Conservation (phyloP, 1,284 basidiomycete species). For the Naganishia sp. region DNA sequence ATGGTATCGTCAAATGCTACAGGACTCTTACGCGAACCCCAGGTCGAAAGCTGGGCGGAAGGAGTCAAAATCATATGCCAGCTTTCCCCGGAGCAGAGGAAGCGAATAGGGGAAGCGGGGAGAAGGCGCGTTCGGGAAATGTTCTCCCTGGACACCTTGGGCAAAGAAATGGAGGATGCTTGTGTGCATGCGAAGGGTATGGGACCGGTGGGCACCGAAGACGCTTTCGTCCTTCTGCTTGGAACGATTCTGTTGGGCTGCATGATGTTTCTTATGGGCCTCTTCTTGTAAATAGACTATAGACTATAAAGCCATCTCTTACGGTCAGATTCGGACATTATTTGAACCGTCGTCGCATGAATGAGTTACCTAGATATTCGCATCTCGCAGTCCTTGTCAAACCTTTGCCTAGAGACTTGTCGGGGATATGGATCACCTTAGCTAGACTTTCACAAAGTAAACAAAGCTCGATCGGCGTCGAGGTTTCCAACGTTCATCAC, state of each 20-base stretch:
- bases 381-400: too few species aligned
- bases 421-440: too few species aligned
- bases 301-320: neutral
- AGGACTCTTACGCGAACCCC: slow-evolving; percentile 67
- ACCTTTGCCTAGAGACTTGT: too few species aligned
- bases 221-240: slow-evolving; percentile 45
- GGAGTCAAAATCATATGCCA: slow-evolving; percentile 65
- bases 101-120: slow-evolving; percentile 60
- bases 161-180: slow-evolving; percentile 63
- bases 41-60: slow-evolving; percentile 67
- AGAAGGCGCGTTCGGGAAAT: slow-evolving; percentile 61
- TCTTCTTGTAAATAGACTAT: slow-evolving; percentile 10
- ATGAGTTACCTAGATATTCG: neutral
- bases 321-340: neutral
- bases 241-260: slow-evolving; percentile 19
- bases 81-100: slow-evolving; percentile 58
- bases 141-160: slow-evolving; percentile 69
- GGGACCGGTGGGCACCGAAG: slow-evolving; percentile 44
- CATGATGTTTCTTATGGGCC: slow-evolving; percentile 20
- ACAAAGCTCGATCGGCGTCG: neutral
- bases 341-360: neutral
- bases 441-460: neutral
- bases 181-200: slow-evolving; percentile 58
- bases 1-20: slow-evolving; percentile 56
- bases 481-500: too few species aligned